phyloP scores from a whole-genome alignment of 441 rosid genomes.

The Bocquillonia castaneifolia region DNA sequence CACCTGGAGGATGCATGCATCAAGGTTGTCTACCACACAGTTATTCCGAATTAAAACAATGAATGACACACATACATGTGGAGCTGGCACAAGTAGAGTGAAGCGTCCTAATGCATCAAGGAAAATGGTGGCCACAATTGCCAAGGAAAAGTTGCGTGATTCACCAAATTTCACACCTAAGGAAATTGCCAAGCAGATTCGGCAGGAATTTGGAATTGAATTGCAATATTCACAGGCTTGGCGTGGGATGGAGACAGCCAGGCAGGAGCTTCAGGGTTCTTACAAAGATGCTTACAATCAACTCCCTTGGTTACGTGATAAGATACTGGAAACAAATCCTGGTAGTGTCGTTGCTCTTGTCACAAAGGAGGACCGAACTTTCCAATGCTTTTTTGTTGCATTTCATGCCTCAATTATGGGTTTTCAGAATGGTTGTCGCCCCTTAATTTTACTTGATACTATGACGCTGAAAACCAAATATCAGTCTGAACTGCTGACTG shows the following conservation, averaged over 20 bases:
- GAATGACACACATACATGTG: conserved; percentile 38
- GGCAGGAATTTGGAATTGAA: conserved; percentile 44
- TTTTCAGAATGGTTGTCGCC: conserved; percentile 49
- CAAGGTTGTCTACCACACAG: conserved; percentile 37
- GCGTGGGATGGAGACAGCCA: conserved; percentile 50
- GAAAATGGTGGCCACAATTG: conserved; percentile 42
- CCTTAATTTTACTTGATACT: conserved; percentile 42
- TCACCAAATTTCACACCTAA: conserved; percentile 46
- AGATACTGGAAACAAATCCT: conserved; percentile 42
- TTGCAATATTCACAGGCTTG: conserved; percentile 46
- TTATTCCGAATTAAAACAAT: conserved; percentile 42
- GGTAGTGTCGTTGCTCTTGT: conserved; percentile 37
- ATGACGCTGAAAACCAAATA: conserved; percentile 35
- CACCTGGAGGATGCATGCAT: conserved; percentile 48
- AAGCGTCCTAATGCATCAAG: conserved; percentile 34
- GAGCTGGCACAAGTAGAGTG: conserved; percentile 26
- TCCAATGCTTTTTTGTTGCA: conserved; percentile 41
- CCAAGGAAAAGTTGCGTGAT: conserved; percentile 43
- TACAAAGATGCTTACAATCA: conserved; percentile 41
- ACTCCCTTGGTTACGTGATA: conserved; percentile 44
- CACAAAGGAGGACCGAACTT: conserved; percentile 37
- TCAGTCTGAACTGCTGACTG: conserved; percentile 42
- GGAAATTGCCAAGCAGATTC: conserved; percentile 45
- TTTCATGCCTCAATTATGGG: conserved; percentile 40
- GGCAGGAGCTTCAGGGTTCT: conserved; percentile 46